Evolutionary conservation across 2,329 filamentous ascomycete genomes (phyloP), one percentile per base, ranked within the genome.

Genomic region (Monosporascus ibericus): DNA sequence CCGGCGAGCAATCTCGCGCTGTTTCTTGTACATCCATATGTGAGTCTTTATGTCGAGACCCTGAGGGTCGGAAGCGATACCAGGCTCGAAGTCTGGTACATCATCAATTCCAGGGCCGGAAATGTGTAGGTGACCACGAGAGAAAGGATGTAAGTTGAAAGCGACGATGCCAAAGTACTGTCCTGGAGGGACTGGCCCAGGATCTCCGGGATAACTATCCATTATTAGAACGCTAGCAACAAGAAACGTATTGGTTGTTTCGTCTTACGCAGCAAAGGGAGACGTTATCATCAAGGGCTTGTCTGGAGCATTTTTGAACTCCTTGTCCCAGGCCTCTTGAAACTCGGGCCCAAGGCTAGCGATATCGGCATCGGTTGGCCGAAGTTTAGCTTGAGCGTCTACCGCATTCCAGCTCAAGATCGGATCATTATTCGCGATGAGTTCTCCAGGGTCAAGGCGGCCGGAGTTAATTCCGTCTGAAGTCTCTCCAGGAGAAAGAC

Each of bases 11-110:
- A 86, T 75, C 60, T 85, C 81, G 3, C 84, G 80, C 22, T 76
- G 74, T 58, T 78, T 79, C 63, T 87, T 87, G 71, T 86, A 87
- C 1, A 72, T 74, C 81, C 82, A 85, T 14, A 82, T 57, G 17
- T 80, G 76, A 57, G 76, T 80, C 62, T 77, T 78, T 22, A 84
- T 44, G 60, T 86, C 83, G 8, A 80, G 65, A 2, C 72, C 71
- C 24, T 74, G 54, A 14, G 68, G 59, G 49, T 85, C 77, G 5
- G 67, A 73, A 22, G 86, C 71, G 63, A 76, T 81, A 5, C 81
- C 82, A 0, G 76, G 70, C 42, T 82, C 74, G 49, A 86, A 84
- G 51, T 82, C 76, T 4, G 75, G 68, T 0, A 69, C 63, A 20
- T 77, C 72, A 7, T 69, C 61, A 1, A 73, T 55, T 0, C 63